Evolutionary conservation across 495 filamentous ascomycete genomes (phyloP), one percentile per base, ranked within the genome.

Genomic region (Trichoderma orchidacearum): DNA sequence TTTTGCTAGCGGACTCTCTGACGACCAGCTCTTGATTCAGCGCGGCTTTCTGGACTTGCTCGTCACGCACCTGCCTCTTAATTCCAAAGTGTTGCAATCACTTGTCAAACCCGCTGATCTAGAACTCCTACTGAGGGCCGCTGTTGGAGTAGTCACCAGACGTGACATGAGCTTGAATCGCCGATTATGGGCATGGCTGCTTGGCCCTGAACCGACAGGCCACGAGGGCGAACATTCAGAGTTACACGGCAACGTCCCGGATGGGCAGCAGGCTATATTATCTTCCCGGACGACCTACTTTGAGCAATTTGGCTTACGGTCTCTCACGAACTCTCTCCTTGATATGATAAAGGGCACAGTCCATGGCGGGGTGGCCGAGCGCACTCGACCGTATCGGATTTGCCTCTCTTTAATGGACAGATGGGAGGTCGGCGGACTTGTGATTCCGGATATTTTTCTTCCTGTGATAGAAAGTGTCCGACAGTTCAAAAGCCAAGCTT

Each of bases 161-260:
- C 78, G 91, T 68, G 93, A 99, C 51, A 97, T 97, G 93, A 91
- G 90, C 62, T 73, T 99, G 53, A 99, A 99, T 65, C 75, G 93
- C 57, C 78, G 93, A 34, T 73, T 99, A 32, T 99, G 93, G 92
- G 77, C 87, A n/a, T 99, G 93, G 93, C 82, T 96, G 56, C 72
- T 99, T 7, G 93, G 93, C 2, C 91, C 90, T 1, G 87, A 93
- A 56, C 79, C 80, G 27, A 59, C 76, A 1, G 71, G 68, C 34
- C 74, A 75, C 25, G 68, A 75, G n/a, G 57, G 63, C 7, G 76
- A 77, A 30, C 67, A 67, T n/a, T 55, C 68, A 8, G 76, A 83
- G 59, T 75, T 77, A 25, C 75, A 77, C 18, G 63, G 67, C 38
- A 75, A 72, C 9, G 70, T 72, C 13, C 68, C 74, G 9, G 69